phyloP scores from a whole-genome alignment of 257 asterid genomes.

The Petunia secreta region DNA sequence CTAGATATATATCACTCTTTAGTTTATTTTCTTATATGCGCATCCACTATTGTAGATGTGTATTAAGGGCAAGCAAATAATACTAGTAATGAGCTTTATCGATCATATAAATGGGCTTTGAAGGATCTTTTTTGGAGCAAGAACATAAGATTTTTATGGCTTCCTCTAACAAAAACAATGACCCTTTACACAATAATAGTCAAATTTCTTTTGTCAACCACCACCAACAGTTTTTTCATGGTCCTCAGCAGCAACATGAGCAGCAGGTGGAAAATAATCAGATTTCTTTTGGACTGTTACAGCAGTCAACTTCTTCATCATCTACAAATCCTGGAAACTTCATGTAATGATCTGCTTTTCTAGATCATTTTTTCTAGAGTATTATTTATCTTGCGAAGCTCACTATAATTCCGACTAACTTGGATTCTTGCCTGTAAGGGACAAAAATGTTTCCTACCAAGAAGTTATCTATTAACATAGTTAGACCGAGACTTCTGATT shows the following conservation, averaged over 20 bases:
- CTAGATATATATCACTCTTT: background rate
- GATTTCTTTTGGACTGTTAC: conserved; percentile 73
- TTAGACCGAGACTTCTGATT: too few species aligned
- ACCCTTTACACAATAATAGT: background rate
- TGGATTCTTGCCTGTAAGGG: too few species aligned
- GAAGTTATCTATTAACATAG: too few species aligned
- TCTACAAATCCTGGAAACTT: conserved; percentile 48
- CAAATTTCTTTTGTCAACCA: conserved; percentile 23
- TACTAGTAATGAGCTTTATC: too few species aligned
- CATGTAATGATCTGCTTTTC: conserved; percentile 43
- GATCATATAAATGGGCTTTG: background rate
- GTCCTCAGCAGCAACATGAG: conserved; percentile 31
- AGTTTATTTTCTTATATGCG: background rate
- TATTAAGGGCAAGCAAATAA: too few species aligned
- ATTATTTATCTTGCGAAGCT: too few species aligned
- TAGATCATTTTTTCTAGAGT: background rate
- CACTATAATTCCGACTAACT: too few species aligned
- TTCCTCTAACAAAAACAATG: background rate
- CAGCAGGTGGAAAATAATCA: conserved; percentile 42
- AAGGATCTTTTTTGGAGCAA: background rate
- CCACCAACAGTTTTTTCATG: conserved; percentile 33
- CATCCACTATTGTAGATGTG: background rate
- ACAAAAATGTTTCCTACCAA: too few species aligned
- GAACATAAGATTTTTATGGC: background rate
- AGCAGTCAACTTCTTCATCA: conserved; percentile 55